These are phyloP conservation scores for Penicillium maclennaniae DNA, from an alignment of 495 filamentous ascomycete species.

Conservation along the genomic window DNA sequence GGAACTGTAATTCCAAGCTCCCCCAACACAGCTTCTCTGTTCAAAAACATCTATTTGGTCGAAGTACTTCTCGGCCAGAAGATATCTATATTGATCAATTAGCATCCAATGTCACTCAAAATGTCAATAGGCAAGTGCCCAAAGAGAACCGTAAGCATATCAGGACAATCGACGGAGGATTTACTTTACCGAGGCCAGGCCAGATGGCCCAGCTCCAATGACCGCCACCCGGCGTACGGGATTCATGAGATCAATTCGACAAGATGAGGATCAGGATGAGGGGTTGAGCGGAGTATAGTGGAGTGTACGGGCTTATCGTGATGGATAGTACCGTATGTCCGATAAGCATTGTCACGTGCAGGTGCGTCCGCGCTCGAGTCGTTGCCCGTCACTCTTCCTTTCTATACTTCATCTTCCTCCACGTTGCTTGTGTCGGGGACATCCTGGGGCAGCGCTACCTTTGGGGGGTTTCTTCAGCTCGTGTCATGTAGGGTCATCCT, in stretches of 20 bases:
- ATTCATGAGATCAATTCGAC: background rate
- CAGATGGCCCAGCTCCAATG: conserved; percentile 46
- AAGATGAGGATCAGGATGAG: background rate
- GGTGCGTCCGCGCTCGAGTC: background rate
- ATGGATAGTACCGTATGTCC: background rate
- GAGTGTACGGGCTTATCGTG: background rate
- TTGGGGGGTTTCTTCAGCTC: background rate
- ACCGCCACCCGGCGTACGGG: conserved; percentile 37
- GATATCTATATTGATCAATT: conserved; percentile 47
- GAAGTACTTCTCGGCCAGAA: conserved; percentile 70
- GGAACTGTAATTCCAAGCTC: conserved; percentile 71
- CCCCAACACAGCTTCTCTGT: conserved; percentile 69
- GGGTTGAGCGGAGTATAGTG: background rate
- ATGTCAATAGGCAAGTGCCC: background rate
- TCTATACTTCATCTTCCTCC: background rate
- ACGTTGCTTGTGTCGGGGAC: background rate
- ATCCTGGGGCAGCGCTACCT: background rate
- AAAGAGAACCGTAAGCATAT: background rate
- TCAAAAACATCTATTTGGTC: conserved; percentile 73
- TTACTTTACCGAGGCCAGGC: conserved; percentile 43
- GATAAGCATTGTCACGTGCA: background rate
- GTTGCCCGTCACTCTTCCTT: background rate
- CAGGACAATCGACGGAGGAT: background rate
- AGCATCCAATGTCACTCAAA: background rate
- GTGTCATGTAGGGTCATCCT: background rate